Percentiles rank a stretch among this genome's conserved stretches.
These are phyloP conservation scores for Groenewaldozyma tartarivorans DNA, from an alignment of 805 yeast species.

Conservation along the genomic window DNA sequence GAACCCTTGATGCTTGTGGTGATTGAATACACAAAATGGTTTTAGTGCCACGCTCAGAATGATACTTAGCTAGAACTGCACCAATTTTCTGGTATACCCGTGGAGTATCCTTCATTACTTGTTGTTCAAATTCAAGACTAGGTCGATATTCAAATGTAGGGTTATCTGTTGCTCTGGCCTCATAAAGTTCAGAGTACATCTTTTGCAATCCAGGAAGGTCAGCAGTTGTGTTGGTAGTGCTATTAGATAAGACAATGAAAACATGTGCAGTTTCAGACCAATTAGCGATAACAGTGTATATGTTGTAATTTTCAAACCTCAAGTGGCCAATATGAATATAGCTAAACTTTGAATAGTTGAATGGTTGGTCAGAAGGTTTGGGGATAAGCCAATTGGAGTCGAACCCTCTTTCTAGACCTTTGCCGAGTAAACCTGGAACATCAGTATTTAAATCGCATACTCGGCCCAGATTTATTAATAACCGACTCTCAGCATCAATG, in stretches of 20 bases:
- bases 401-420: conserved; percentile 80
- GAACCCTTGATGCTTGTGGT: conserved; percentile 39
- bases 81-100: conserved; percentile 53
- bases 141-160: conserved; percentile 43
- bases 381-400: conserved; percentile 40
- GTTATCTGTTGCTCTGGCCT: conserved; percentile 1
- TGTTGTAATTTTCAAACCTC: conserved; percentile 64
- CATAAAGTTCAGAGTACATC: conserved; percentile 9
- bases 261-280: conserved; percentile 45
- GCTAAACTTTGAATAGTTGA: conserved; percentile 41
- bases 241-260: conserved; percentile 58
- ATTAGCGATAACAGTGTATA: conserved; percentile 57
- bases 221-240: conserved; percentile 41
- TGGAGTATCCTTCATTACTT: conserved; percentile 38
- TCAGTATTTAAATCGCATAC: conserved; percentile 60
- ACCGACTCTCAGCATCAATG: conserved; percentile 57
- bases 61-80: conserved; percentile 42
- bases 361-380: conserved; percentile 23
- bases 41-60: conserved; percentile 58
- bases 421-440: conserved; percentile 74
- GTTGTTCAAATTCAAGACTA: conserved; percentile 44
- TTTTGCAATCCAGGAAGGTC: conserved; percentile 47
- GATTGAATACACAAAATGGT: conserved; percentile 67
- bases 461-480: conserved; percentile 69
- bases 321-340: conserved; percentile 60